phyloP scores from a whole-genome alignment of 2,329 filamentous ascomycete genomes.

The Beauveria pseudobassiana region DNA sequence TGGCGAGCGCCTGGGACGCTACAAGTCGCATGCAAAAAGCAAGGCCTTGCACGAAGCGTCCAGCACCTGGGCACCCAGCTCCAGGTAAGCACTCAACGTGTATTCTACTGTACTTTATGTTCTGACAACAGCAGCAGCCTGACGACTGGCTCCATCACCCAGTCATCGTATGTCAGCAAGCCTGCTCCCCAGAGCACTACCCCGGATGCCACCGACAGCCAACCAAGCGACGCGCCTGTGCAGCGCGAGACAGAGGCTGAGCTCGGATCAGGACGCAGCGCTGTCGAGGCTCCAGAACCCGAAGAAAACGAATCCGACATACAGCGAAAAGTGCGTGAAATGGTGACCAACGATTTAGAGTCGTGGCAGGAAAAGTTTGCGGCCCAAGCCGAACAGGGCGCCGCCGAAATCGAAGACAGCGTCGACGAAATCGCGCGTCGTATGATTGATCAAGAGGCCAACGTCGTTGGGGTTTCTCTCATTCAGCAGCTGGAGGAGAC shows the following conservation, averaged over 20 bases:
- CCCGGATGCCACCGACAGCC: slow-evolving; percentile 10
- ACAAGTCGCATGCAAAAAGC: slow-evolving; percentile 39
- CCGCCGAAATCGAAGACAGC: slow-evolving; percentile 62
- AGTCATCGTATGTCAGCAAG: slow-evolving; percentile 25
- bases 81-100: slow-evolving; percentile 14
- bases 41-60: slow-evolving; percentile 15
- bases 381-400: slow-evolving; percentile 75
- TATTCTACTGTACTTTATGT: neutral
- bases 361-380: slow-evolving; percentile 86
- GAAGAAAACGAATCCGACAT: slow-evolving; percentile 44
- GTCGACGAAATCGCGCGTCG: slow-evolving; percentile 49
- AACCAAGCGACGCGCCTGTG: slow-evolving; percentile 1
- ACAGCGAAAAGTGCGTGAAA: slow-evolving; percentile 52
- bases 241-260: slow-evolving; percentile 9
- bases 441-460: slow-evolving; percentile 56
- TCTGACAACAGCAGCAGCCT: neutral
- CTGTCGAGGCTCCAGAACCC: slow-evolving; percentile 37
- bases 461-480: slow-evolving; percentile 57
- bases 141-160: slow-evolving; percentile 13
- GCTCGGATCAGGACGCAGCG: slow-evolving; percentile 20
- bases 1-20: slow-evolving; percentile 76
- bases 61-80: neutral
- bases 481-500: slow-evolving; percentile 62
- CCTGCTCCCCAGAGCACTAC: slow-evolving; percentile 24
- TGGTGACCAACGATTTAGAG: slow-evolving; percentile 69